Evolutionary conservation across 805 yeast species (phyloP).

Genomic region (Hanseniaspora osmophila): DNA sequence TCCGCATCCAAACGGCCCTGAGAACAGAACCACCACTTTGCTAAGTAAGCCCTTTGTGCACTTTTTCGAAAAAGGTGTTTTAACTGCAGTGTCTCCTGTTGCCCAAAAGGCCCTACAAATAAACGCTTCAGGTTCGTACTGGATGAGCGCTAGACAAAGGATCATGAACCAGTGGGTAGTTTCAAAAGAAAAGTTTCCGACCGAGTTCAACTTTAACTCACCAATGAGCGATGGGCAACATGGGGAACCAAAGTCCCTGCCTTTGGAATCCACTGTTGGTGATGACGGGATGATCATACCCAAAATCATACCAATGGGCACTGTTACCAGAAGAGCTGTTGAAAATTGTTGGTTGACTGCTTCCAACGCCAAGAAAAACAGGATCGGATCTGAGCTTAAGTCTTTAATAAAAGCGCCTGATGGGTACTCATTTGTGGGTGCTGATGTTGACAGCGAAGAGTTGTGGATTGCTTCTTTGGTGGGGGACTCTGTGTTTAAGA

Average conservation of each 20-base stretch:
- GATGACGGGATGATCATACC: conserved; percentile 71
- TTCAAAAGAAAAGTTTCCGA: conserved; percentile 25
- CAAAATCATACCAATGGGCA: conserved; percentile 81
- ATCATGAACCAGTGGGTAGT: conserved; percentile 79
- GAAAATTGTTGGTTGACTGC: conserved; percentile 98
- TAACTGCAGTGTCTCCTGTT: conserved; percentile 54
- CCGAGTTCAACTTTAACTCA: conserved; percentile 10
- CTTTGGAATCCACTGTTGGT: conserved; percentile 1
- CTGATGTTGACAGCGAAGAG: conserved; percentile 97
- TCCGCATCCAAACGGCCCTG: conserved; percentile 81
- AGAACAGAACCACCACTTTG: conserved; percentile 55
- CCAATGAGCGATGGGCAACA: no score
- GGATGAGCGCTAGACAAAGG: conserved; percentile 84
- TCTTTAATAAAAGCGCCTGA: conserved; percentile 74
- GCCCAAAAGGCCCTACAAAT: conserved; percentile 71
- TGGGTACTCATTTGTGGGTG: conserved; percentile 89
- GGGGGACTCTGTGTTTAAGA: conserved; percentile 78
- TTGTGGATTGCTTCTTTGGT: conserved; percentile 93
- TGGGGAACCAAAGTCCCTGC: no score
- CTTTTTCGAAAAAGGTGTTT: conserved; percentile 56
- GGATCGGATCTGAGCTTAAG: conserved; percentile 90
- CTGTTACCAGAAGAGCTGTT: conserved; percentile 89
- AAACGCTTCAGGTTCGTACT: conserved; percentile 72
- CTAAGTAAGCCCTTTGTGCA: conserved; percentile 63
- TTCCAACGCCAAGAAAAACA: conserved; percentile 70